Percentiles rank a stretch among this genome's conserved stretches.
Evolutionary conservation across 1,284 basidiomycete genomes (phyloP).

Genomic region (Sanguinoderma infundibulare): DNA sequence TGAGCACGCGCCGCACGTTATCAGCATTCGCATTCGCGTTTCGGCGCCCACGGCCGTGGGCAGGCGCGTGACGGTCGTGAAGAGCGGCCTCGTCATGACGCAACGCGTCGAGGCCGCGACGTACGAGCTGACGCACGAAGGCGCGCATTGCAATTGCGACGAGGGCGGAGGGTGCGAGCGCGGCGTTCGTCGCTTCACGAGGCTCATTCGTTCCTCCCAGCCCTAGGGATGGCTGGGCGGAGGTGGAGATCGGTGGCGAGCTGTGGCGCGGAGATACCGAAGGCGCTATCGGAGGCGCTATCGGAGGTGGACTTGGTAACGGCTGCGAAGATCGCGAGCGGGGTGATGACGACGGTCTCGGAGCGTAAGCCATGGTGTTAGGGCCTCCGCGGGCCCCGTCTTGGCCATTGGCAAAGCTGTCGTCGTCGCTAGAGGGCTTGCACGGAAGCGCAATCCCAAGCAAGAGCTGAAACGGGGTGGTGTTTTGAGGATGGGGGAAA

Average conservation of each 20-base stretch:
- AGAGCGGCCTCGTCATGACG: constrained; percentile 31
- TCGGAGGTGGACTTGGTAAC: neutral
- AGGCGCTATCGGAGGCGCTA: neutral
- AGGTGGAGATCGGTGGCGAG: neutral
- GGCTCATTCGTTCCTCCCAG: neutral
- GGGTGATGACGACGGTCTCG: neutral
- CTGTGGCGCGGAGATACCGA: neutral
- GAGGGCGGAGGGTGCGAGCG: constrained; percentile 50
- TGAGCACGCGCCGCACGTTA: constrained; percentile 35
- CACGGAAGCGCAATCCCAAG: too few species aligned
- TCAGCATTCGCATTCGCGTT: constrained; percentile 8
- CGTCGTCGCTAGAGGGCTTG: neutral
- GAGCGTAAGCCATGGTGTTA: neutral
- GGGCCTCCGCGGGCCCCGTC: neutral
- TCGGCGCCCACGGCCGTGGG: constrained; percentile 2
- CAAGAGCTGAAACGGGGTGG: neutral
- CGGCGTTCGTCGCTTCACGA: constrained; percentile 36
- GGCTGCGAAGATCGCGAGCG: neutral
- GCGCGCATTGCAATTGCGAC: constrained; percentile 44
- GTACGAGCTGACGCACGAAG: constrained; percentile 29
- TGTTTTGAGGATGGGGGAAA: constrained; percentile 4
- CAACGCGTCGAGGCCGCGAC: constrained; percentile 26
- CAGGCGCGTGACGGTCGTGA: constrained; percentile 6
- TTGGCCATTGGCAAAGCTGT: neutral
- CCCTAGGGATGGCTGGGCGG: neutral